Conservation (phyloP, 176 grass and related monocot genomes). For the Triticum dicoccoides region DNA sequence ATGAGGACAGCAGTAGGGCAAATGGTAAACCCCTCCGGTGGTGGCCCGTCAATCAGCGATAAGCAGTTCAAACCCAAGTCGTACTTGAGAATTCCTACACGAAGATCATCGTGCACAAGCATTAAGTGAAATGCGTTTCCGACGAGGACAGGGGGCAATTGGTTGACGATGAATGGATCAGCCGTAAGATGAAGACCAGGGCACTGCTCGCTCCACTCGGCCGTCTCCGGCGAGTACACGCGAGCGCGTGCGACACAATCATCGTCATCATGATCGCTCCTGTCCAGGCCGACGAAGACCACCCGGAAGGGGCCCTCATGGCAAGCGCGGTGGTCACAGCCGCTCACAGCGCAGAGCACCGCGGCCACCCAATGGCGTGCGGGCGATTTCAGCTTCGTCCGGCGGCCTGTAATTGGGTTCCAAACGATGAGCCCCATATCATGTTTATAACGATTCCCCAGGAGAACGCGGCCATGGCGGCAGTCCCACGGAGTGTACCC, state of each 20-base stretch:
- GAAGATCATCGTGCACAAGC: too few species aligned
- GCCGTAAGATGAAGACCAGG: too few species aligned
- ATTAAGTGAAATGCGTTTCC: too few species aligned
- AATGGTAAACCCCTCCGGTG: too few species aligned
- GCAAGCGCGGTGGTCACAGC: neutral
- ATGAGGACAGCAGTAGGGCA: too few species aligned
- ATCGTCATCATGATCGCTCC: neutral
- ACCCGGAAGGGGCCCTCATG: neutral
- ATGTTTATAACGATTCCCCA: neutral
- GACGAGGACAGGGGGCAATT: too few species aligned
- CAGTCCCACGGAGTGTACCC: neutral
- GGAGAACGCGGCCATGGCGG: neutral
- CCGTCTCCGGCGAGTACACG: neutral
- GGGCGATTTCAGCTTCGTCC: neutral
- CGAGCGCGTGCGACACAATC: neutral
- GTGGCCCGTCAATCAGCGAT: too few species aligned
- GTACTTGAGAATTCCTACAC: too few species aligned
- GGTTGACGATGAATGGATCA: too few species aligned
- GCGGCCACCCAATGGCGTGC: neutral
- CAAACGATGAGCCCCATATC: neutral
- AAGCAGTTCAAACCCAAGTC: too few species aligned
- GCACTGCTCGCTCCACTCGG: too few species aligned
- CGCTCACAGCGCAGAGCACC: neutral
- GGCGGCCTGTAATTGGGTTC: neutral
- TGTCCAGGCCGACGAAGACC: neutral